Base-by-base conservation (phyloP, 2,329 filamentous ascomycete species). In the Aspergillus unguis region DNA sequence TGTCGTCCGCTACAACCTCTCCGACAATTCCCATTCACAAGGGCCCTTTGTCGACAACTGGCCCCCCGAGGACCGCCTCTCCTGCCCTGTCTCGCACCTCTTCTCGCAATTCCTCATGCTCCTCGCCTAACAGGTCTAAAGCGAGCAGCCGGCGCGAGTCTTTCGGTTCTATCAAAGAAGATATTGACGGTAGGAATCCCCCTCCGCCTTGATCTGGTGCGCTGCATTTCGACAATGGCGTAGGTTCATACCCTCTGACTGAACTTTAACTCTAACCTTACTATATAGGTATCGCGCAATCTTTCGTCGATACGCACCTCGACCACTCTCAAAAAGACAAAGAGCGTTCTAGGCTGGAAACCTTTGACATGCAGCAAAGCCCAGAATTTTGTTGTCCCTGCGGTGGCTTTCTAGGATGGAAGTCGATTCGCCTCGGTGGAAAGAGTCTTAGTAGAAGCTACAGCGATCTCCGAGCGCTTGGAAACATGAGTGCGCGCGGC, bases 341-440 rank as follows among this genome's bases (percentile, higher is more conserved):
- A 40, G 64, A 71, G 11, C 51, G 60, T 5, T 38, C 55, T 31
- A 66, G 63, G 41, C 35, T 51, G 32, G 59, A 35, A 54, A 38
- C 33, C n/a, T 32, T 59, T 32, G 64, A 70, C 25, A 69, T 73
- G 65, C 70, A 71, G 52, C 66, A 62, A 41, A 55, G 63, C 17
- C 71, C 71, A 23, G 71, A 73, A 42, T 76, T 76, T 52, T 77
- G 73, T 63, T 76, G 74, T 60, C 73, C 72, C 7, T 77, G 74
- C 53, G 73, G 74, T 44, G 71, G 72, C 28, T 75, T 75, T 51
- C 58, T 71, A 40, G 72, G 72, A 36, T 75, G 73, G 73, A 76
- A 76, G 58, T 71, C 73, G 59, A 75, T 75, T 53, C 69, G 69
- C 28, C 60, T 74, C 29, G 68, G 72, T n/a, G 74, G 73, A 26